These are phyloP conservation scores for Adiantum capillusveneris DNA, from an alignment of 75 land plant genomes.

Conservation along the genomic window DNA sequence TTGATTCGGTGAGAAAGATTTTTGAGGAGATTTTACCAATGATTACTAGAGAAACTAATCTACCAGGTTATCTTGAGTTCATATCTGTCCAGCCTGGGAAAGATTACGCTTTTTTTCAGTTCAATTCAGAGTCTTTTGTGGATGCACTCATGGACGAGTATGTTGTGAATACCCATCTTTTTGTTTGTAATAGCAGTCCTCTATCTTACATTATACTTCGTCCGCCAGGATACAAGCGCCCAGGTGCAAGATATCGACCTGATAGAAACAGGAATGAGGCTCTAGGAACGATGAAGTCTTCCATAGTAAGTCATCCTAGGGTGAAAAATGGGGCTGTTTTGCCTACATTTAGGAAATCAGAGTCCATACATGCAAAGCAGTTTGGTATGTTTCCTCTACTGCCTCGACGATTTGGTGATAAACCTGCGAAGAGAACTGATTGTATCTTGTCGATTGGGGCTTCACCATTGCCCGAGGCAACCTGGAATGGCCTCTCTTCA, in stretches of 20 bases:
- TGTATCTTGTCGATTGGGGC: slow-evolving; percentile 2
- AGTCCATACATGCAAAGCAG: no score
- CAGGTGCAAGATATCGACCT: neutral
- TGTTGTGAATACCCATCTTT: slow-evolving; percentile 1
- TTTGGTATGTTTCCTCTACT: no score
- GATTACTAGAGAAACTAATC: neutral
- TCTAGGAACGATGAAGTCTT: no score
- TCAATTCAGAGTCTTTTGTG: slow-evolving; percentile 5
- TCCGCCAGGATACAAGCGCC: slow-evolving; percentile 10
- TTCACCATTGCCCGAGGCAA: neutral
- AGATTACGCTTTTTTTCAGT: slow-evolving; percentile 10
- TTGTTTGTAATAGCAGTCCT: neutral
- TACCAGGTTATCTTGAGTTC: slow-evolving; percentile 1
- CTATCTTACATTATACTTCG: slow-evolving; percentile 3
- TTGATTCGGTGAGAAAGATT: neutral
- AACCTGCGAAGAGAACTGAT: neutral
- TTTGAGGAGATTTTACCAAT: neutral
- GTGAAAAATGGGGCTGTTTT: no score
- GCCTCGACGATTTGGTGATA: slow-evolving; percentile 4
- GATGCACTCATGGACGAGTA: slow-evolving; percentile 12
- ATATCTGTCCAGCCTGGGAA: slow-evolving; percentile 7
- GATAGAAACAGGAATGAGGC: no score
- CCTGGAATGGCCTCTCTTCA: neutral
- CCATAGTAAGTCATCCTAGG: no score
- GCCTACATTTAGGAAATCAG: no score